Conservation (phyloP, 352 stramenopile species). For the Globisporangium irregulare region DNA sequence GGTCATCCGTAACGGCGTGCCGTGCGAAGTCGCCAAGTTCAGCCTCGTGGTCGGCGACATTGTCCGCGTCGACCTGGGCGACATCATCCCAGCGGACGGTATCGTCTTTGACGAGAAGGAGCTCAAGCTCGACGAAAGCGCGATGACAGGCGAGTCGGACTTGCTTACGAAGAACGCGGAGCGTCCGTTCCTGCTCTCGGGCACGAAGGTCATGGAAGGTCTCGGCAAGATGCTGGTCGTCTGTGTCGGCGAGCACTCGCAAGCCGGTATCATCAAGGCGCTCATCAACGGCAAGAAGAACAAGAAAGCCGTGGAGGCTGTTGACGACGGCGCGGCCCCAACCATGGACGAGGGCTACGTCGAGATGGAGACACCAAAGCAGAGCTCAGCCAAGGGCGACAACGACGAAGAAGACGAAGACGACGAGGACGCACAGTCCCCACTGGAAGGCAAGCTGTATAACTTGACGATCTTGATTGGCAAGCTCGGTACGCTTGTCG, state of each 20-base stretch:
- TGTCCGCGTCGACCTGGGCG: slow-evolving; percentile 75
- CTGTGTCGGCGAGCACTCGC: slow-evolving; percentile 88
- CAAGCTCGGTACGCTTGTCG: slow-evolving; percentile 49
- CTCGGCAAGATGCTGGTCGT: slow-evolving; percentile 89
- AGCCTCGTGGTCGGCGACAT: slow-evolving; percentile 90
- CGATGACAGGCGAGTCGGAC: slow-evolving; percentile 90
- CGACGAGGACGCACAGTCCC: slow-evolving; percentile 38
- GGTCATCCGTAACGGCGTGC: slow-evolving; percentile 60
- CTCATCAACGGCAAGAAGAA: slow-evolving; percentile 80
- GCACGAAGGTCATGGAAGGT: slow-evolving; percentile 91
- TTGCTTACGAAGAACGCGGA: slow-evolving; percentile 70
- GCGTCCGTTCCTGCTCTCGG: slow-evolving; percentile 89
- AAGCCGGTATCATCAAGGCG: slow-evolving; percentile 89
- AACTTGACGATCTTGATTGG: slow-evolving; percentile 59
- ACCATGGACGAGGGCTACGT: slow-evolving; percentile 39
- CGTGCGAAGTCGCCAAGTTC: slow-evolving; percentile 60
- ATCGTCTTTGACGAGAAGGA: slow-evolving; percentile 84
- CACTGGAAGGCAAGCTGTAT: slow-evolving; percentile 64
- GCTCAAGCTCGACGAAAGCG: slow-evolving; percentile 87
- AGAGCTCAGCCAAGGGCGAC: slow-evolving; percentile 10
- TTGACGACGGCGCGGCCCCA: slow-evolving; percentile 13
- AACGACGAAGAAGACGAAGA: slow-evolving; percentile 23
- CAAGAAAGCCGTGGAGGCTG: slow-evolving; percentile 31
- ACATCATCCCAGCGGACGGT: slow-evolving; percentile 89
- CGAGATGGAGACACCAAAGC: slow-evolving; percentile 53